A percentile compares a stretch with the other conserved stretches of the same genome.
Conservation (phyloP, 257 asterid genomes). For the Coffea eugenioides region DNA sequence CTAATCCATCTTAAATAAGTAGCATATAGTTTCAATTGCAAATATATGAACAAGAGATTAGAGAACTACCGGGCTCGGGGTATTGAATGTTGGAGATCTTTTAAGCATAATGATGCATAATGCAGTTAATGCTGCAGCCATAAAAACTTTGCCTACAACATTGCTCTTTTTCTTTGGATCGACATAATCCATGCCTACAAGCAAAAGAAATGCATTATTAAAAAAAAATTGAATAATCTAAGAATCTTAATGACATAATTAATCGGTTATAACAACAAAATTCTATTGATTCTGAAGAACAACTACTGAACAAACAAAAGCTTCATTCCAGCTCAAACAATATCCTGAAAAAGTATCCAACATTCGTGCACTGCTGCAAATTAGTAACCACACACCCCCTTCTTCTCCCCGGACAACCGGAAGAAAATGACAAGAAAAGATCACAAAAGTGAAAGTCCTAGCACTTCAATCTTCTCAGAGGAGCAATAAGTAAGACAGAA, state of each 20-base stretch:
- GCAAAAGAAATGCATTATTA: not conserved
- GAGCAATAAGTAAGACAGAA: not conserved
- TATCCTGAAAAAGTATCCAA: too few relatives aligned
- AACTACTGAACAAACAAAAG: not conserved
- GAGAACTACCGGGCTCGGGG: slow-evolving; percentile 36
- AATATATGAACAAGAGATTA: slow-evolving; percentile 3
- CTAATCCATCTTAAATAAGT: not conserved
- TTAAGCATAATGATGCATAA: slow-evolving; percentile 45
- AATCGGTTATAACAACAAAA: not conserved
- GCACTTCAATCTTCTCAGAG: not conserved
- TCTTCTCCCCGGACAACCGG: not conserved
- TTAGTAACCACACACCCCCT: not conserved
- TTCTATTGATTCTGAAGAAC: not conserved
- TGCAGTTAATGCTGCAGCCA: slow-evolving; percentile 43
- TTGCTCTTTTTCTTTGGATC: slow-evolving; percentile 72
- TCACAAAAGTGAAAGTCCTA: too few relatives aligned
- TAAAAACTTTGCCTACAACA: slow-evolving; percentile 39
- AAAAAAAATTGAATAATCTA: not conserved
- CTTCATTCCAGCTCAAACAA: not conserved
- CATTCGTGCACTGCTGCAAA: not conserved
- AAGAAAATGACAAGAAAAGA: too few relatives aligned
- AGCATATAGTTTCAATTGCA: not conserved
- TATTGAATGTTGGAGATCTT: slow-evolving; percentile 40
- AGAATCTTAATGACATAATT: not conserved
- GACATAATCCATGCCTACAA: slow-evolving; percentile 76